Percentiles rank a stretch among this genome's conserved stretches.
Evolutionary conservation across 2,329 filamentous ascomycete species (phyloP).

Genomic region (Diaporthe aspalathi): DNA sequence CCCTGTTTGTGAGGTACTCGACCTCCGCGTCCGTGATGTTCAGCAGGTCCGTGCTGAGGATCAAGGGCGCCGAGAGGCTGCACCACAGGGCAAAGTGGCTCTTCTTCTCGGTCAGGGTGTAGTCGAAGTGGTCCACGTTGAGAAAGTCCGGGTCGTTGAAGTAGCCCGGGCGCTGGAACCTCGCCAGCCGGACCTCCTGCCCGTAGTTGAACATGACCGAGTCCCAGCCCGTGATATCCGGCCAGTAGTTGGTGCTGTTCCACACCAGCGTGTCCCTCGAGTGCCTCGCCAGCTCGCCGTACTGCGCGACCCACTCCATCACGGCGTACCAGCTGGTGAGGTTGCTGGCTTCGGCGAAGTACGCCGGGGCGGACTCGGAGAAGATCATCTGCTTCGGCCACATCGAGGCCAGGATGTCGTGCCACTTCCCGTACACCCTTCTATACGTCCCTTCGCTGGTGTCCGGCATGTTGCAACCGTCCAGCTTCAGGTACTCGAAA

Average conservation of each 20-base stretch:
- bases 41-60: slow-evolving; percentile 54
- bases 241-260: slow-evolving; percentile 54
- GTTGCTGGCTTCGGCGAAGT: slow-evolving; percentile 52
- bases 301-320: slow-evolving; percentile 56
- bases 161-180: slow-evolving; percentile 52
- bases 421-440: slow-evolving; percentile 56
- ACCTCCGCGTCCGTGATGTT: slow-evolving; percentile 49
- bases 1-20: slow-evolving; percentile 52
- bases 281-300: slow-evolving; percentile 57
- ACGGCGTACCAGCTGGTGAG: slow-evolving; percentile 57
- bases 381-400: slow-evolving; percentile 53
- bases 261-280: slow-evolving; percentile 48
- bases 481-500: slow-evolving; percentile 54
- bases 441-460: slow-evolving; percentile 41
- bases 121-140: slow-evolving; percentile 50
- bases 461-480: slow-evolving; percentile 53
- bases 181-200: slow-evolving; percentile 54
- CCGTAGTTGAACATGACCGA: slow-evolving; percentile 61
- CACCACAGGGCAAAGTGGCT: slow-evolving; percentile 53
- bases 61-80: slow-evolving; percentile 50
- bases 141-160: slow-evolving; percentile 54
- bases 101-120: slow-evolving; percentile 50
- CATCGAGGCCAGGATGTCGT: slow-evolving; percentile 51
- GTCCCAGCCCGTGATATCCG: slow-evolving; percentile 56
- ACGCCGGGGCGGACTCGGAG: slow-evolving; percentile 59